A percentile compares a stretch with the other conserved stretches of the same genome.
Conservation (phyloP, 352 stramenopile species). For the Globisporangium alternatum region DNA sequence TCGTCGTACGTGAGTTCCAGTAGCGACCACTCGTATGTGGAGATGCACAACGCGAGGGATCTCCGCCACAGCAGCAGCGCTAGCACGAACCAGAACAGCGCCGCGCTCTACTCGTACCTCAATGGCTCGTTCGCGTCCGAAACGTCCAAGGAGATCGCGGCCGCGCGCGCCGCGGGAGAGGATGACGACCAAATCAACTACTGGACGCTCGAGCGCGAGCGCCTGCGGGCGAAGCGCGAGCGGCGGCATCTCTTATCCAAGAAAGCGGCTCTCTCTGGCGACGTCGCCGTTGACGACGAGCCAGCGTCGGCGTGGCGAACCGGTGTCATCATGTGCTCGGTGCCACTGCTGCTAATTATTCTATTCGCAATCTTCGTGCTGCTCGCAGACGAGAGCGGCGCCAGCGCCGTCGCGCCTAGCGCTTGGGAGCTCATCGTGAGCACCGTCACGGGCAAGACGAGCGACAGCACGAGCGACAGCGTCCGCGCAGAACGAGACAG, state of each 20-base stretch:
- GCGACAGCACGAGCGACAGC: slow-evolving; percentile 4
- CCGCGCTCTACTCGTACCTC: slow-evolving; percentile 2
- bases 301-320: slow-evolving; percentile 51
- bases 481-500: slow-evolving; percentile 7
- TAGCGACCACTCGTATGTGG: slow-evolving; percentile 4
- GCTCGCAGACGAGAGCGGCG: slow-evolving; percentile 30
- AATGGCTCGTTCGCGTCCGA: slow-evolving; percentile 22
- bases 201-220: slow-evolving; percentile 73
- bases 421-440: slow-evolving; percentile 16
- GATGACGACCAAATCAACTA: slow-evolving; percentile 49
- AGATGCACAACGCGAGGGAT: background rate
- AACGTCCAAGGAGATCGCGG: slow-evolving; percentile 27
- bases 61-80: slow-evolving; percentile 3
- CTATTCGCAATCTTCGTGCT: slow-evolving; percentile 58
- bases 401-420: slow-evolving; percentile 10
- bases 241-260: slow-evolving; percentile 17
- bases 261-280: slow-evolving; percentile 1
- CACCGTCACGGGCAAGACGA: slow-evolving; percentile 19
- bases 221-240: slow-evolving; percentile 29
- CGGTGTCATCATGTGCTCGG: slow-evolving; percentile 65
- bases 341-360: slow-evolving; percentile 57
- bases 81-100: slow-evolving; percentile 5
- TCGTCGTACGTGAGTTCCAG: slow-evolving; percentile 2
- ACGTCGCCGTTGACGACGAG: slow-evolving; percentile 13
- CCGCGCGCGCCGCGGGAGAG: slow-evolving; percentile 20